Evolutionary conservation across 805 yeast species (phyloP), one percentile per base, ranked within the genome.

Genomic region (Vanderwaltozyma verrucispora): DNA sequence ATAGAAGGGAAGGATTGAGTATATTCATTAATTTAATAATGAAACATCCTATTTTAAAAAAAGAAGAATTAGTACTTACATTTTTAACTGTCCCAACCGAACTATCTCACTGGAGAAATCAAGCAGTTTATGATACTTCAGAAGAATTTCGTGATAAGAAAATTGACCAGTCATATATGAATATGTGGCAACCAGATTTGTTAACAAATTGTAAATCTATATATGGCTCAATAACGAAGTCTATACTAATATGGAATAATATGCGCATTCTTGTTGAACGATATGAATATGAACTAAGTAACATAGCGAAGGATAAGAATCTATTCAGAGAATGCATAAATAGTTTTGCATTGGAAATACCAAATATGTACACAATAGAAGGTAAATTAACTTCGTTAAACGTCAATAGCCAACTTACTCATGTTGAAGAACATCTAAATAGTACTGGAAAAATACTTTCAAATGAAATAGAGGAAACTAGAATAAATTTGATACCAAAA

Each of bases 41-140:
- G 46, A 76, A 76, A 51, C 98, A 92, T 57, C 98, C 98, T 0
- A 68, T 83, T 0, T 62, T 92, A 32, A 65, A 69, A 14, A 67
- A 69, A 28, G 97, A 89, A 47, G 78, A 77, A 23, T 65, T 86
- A 10, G 88, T 86, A 2, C 59, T 72, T 7, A 80, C 86, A 58
- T 89, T 89, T 54, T 63, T 89, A 38, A 75, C 85, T 1, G 94
- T 84, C 0, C 95, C 95, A 14, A 80, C 94, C 5, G 96, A 86
- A 48, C 67, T 87, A 24, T 62, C 80, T 0, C 70, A 74, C 20
- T 86, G 95, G 95, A 74, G 79, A 50, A 82, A 76, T 50, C 85
- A 80, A 51, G 87, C 92, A 2, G 72, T 74, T 41, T 72, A 80
- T 42, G 87, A 80, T 47, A 64, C 75, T 8, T 17, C 35, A 9